Conservation (phyloP, 768 basidiomycete genomes). For the Boletus patriciae region DNA sequence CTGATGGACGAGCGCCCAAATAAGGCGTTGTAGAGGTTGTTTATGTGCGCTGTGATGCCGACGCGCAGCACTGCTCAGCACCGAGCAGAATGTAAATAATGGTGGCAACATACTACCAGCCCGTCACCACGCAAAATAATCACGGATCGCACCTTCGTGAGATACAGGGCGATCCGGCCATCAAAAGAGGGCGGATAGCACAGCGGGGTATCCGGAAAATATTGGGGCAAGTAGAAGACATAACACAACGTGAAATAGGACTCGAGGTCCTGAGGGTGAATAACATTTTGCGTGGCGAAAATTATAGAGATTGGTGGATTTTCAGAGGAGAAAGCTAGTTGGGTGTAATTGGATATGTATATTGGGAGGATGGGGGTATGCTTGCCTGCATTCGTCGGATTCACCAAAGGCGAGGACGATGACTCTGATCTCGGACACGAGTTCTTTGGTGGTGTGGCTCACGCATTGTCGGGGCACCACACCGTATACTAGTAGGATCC, state of each 20-base stretch:
- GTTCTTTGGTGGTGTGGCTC: slow-evolving; percentile 70
- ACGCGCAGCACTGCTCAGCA: slow-evolving; percentile 18
- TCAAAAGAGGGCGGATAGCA: slow-evolving; percentile 92
- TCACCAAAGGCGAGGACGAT: slow-evolving; percentile 90
- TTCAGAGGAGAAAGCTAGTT: slow-evolving; percentile 81
- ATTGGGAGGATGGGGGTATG: background rate
- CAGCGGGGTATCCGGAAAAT: slow-evolving; percentile 71
- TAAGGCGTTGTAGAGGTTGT: slow-evolving; percentile 93
- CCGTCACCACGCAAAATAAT: slow-evolving; percentile 97
- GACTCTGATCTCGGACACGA: slow-evolving; percentile 84
- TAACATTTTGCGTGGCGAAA: slow-evolving; percentile 82
- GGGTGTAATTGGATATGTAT: background rate
- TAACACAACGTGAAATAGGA: slow-evolving; percentile 91
- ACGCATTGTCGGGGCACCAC: too few species aligned
- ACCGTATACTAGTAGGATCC: too few species aligned
- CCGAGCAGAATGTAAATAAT: background rate
- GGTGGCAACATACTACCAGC: slow-evolving; percentile 72
- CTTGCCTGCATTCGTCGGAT: slow-evolving; percentile 94
- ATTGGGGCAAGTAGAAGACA: slow-evolving; percentile 79
- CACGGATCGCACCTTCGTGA: slow-evolving; percentile 67
- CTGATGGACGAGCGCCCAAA: slow-evolving; percentile 94
- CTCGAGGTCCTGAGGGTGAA: slow-evolving; percentile 75
- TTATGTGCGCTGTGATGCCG: slow-evolving; percentile 78
- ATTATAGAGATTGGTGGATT: slow-evolving; percentile 75
- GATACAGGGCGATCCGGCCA: slow-evolving; percentile 83